Evolutionary conservation across 2,329 filamentous ascomycete genomes (phyloP).

Genomic region (Penicillium sp.): DNA sequence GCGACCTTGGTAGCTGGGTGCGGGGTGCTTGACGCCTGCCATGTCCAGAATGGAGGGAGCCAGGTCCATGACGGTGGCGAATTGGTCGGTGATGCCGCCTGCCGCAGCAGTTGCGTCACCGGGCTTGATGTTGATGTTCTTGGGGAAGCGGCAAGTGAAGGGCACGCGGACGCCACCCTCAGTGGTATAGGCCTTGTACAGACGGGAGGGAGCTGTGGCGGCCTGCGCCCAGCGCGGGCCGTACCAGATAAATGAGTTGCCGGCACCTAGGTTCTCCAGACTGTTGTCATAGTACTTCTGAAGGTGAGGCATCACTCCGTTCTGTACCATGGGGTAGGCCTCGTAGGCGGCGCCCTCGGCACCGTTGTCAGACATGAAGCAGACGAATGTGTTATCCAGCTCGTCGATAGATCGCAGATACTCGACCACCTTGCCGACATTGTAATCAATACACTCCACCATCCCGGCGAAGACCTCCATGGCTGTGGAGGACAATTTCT

Average conservation of each 20-base stretch:
- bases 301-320: slow-evolving; percentile 51
- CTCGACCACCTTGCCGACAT: slow-evolving; percentile 55
- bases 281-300: slow-evolving; percentile 56
- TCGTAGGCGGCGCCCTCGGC: slow-evolving; percentile 57
- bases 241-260: slow-evolving; percentile 57
- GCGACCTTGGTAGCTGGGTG: slow-evolving; percentile 49
- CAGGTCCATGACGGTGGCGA: slow-evolving; percentile 52
- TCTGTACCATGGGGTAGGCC: slow-evolving; percentile 53
- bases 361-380: slow-evolving; percentile 61
- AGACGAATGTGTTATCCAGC: slow-evolving; percentile 59
- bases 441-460: slow-evolving; percentile 58
- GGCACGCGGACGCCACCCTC: slow-evolving; percentile 52
- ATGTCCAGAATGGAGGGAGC: slow-evolving; percentile 44
- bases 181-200: slow-evolving; percentile 49
- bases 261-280: slow-evolving; percentile 55
- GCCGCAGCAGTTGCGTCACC: slow-evolving; percentile 20
- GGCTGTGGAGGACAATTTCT: slow-evolving; percentile 43
- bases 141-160: slow-evolving; percentile 46
- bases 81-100: slow-evolving; percentile 46
- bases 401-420: slow-evolving; percentile 54
- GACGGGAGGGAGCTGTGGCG: slow-evolving; percentile 47
- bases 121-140: slow-evolving; percentile 17
- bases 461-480: slow-evolving; percentile 62
- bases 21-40: slow-evolving; percentile 47
- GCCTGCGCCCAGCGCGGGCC: slow-evolving; percentile 54